These are phyloP conservation scores for Erodium trifolium DNA, from an alignment of 441 rosid species.

Conservation along the genomic window DNA sequence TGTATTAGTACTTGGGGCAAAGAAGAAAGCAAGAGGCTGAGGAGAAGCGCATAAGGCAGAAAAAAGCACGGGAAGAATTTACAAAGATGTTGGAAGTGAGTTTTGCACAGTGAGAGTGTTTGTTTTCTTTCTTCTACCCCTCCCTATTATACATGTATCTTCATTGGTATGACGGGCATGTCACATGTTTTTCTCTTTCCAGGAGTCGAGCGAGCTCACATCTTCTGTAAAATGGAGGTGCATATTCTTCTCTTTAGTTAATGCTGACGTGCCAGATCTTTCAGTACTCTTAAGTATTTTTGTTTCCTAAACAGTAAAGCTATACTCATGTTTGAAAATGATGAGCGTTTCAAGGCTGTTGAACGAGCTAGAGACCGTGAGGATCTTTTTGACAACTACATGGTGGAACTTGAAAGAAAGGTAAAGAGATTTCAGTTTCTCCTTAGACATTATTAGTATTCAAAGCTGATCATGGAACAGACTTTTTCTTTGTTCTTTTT, in stretches of 20 bases:
- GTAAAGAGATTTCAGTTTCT: conserved; percentile 28
- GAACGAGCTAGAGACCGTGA: conserved; percentile 81
- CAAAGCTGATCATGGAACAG: neutral
- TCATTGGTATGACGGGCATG: conserved; percentile 18
- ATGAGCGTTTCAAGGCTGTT: conserved; percentile 92
- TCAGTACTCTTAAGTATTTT: conserved; percentile 22
- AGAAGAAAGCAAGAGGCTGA: conserved; percentile 90
- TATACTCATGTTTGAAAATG: conserved; percentile 71
- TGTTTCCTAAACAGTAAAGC: conserved; percentile 63
- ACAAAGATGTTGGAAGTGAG: conserved; percentile 90
- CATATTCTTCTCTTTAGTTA: conserved; percentile 9
- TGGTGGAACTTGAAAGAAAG: conserved; percentile 90
- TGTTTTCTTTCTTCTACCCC: conserved; percentile 9
- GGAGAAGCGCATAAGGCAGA: conserved; percentile 88
- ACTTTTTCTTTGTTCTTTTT: neutral
- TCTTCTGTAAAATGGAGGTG: conserved; percentile 93
- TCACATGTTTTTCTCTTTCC: conserved; percentile 28
- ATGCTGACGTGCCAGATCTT: conserved; percentile 20
- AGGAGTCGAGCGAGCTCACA: conserved; percentile 83
- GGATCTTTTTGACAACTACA: conserved; percentile 80
- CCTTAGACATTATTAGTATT: neutral
- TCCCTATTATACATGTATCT: conserved; percentile 16
- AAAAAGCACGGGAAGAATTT: conserved; percentile 87
- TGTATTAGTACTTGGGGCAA: conserved; percentile 82
- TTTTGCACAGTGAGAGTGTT: conserved; percentile 18